These are phyloP conservation scores for Luffa acutangula DNA, from an alignment of 306 rosid genomes.

Conservation along the genomic window DNA sequence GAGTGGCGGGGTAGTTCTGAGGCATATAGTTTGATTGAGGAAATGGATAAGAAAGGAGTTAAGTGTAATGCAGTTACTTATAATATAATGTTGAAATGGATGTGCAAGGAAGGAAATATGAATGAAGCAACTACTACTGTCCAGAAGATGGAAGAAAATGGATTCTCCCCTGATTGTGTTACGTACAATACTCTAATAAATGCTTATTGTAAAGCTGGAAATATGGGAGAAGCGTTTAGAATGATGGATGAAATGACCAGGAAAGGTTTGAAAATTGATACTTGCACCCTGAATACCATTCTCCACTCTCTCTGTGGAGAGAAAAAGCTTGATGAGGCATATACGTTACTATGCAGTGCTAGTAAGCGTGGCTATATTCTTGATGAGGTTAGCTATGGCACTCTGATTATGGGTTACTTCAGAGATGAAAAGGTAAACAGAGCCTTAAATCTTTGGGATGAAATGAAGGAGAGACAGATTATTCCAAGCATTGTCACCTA, in stretches of 20 bases:
- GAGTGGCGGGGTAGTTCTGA: slow-evolving; percentile 22
- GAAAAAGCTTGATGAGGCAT: slow-evolving; percentile 61
- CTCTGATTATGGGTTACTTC: slow-evolving; percentile 73
- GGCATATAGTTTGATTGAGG: slow-evolving; percentile 45
- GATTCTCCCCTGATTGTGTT: slow-evolving; percentile 51
- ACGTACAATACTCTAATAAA: slow-evolving; percentile 70
- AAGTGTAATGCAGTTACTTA: slow-evolving; percentile 47
- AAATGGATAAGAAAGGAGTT: slow-evolving; percentile 53
- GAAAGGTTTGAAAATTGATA: slow-evolving; percentile 47
- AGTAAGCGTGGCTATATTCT: slow-evolving; percentile 66
- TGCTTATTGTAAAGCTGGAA: slow-evolving; percentile 61
- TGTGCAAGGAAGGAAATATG: slow-evolving; percentile 59
- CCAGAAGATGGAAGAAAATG: slow-evolving; percentile 52
- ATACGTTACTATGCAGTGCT: slow-evolving; percentile 33
- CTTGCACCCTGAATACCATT: slow-evolving; percentile 57
- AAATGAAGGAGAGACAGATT: slow-evolving; percentile 58
- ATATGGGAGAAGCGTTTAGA: slow-evolving; percentile 47
- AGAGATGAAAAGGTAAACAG: slow-evolving; percentile 33
- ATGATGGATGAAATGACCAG: slow-evolving; percentile 70
- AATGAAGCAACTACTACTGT: slow-evolving; percentile 39
- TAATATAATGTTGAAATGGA: slow-evolving; percentile 79
- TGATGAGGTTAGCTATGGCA: slow-evolving; percentile 80
- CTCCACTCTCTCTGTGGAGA: slow-evolving; percentile 46
- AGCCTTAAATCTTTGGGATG: slow-evolving; percentile 73
- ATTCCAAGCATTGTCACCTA: slow-evolving; percentile 55